Percentiles rank a stretch among this genome's conserved stretches.
These are phyloP conservation scores for Trichoderma afroharzianum DNA, from an alignment of 2,329 filamentous ascomycete genomes.

Conservation along the genomic window DNA sequence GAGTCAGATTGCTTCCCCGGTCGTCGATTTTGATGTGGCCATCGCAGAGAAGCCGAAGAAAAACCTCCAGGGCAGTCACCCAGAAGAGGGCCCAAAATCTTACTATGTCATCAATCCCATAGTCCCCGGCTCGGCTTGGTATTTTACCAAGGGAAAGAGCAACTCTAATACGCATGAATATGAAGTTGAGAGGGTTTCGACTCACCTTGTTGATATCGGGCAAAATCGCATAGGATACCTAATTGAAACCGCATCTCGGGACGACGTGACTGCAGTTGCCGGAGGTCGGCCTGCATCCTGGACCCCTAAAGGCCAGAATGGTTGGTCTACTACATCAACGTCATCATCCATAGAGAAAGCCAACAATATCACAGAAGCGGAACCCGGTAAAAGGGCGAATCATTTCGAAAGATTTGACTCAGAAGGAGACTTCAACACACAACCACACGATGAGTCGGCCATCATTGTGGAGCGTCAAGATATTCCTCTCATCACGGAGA, in stretches of 20 bases:
- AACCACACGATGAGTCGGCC: not conserved
- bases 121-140: slow-evolving; percentile 11
- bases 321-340: not conserved
- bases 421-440: not conserved
- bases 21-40: slow-evolving; percentile 5
- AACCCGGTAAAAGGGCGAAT: not conserved
- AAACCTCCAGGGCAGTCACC: not conserved
- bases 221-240: slow-evolving; percentile 16
- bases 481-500: not conserved
- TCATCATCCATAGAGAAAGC: not conserved
- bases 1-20: slow-evolving; percentile 4
- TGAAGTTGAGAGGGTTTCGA: slow-evolving; percentile 17
- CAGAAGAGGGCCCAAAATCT: not conserved
- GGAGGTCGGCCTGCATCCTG: not conserved
- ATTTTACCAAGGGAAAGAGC: slow-evolving; percentile 10
- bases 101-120: slow-evolving; percentile 20
- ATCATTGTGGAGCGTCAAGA: not conserved
- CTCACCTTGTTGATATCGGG: slow-evolving; percentile 7
- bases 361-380: not conserved
- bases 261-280: not conserved
- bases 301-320: not conserved
- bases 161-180: not conserved
- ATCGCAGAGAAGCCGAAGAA: slow-evolving; percentile 3
- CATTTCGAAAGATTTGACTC: not conserved
- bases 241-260: slow-evolving; percentile 11